phyloP scores from a whole-genome alignment of 176 grass and related monocot genomes.

The Carex cristatella region DNA sequence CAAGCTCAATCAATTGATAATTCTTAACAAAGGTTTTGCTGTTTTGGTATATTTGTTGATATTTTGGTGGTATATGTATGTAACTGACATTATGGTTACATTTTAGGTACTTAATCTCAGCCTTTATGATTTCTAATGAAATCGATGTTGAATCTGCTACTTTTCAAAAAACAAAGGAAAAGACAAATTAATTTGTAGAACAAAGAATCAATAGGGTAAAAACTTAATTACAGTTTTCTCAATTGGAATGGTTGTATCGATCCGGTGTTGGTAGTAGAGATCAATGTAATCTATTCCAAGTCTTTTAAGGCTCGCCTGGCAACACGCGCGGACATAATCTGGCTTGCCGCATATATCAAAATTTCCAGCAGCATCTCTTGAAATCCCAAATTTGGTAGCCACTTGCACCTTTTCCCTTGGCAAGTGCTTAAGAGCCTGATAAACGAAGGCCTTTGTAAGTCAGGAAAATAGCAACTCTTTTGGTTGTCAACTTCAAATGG shows the following conservation, averaged over 20 bases:
- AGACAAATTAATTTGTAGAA: not conserved
- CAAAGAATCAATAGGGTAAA: not conserved
- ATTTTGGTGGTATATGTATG: no score
- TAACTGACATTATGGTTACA: no score
- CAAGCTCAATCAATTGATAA: not conserved
- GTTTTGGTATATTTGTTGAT: no score
- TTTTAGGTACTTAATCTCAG: no score
- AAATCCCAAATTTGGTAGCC: constrained; percentile 41
- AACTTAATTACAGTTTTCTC: constrained; percentile 43
- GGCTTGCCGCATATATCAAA: constrained; percentile 27
- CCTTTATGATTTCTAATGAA: no score
- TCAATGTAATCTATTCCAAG: constrained; percentile 50
- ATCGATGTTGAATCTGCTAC: no score
- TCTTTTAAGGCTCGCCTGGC: constrained; percentile 35
- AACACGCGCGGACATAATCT: constrained; percentile 33
- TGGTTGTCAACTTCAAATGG: not conserved
- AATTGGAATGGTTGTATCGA: constrained; percentile 34
- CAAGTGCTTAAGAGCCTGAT: constrained; percentile 23
- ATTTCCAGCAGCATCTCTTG: not conserved
- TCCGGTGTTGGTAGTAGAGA: constrained; percentile 61
- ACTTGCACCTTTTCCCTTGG: constrained; percentile 28
- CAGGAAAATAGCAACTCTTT: not conserved
- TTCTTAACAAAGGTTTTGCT: not conserved
- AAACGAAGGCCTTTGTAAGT: not conserved
- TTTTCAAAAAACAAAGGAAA: not conserved